Base-by-base conservation (phyloP, 768 basidiomycete species). In the Hericium erinaceus region DNA sequence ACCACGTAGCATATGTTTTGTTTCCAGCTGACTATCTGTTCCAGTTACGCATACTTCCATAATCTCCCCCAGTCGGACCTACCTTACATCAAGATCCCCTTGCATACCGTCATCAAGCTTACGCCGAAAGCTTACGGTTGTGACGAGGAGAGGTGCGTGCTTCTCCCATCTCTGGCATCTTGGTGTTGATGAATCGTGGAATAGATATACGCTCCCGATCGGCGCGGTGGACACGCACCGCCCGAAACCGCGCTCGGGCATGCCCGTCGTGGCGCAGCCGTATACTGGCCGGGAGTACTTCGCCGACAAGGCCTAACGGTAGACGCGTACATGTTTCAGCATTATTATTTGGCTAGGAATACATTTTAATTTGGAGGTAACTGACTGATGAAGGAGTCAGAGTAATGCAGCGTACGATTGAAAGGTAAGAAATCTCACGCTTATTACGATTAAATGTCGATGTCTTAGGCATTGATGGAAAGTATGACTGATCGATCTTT, bases 71-170 rank as follows among this genome's bases (percentile, higher is more conserved):
- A 97, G 70, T 90, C 80, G 22, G 94, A 98, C 67, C 78, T 99
- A 38, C 97, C 97, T 1, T 99, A 99, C 69, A 91, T 98, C 77
- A 95, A 95, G 75, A 94, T 98, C 49, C 94, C 94, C 0, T 72
- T 95, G 57, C 97, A 99, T 68, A 99, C 95, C 0, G 88, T 99
- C 39, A 97, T 99, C 71, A 98, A 98, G 73, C 79, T 99, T 49
- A 98, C 95, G 1, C 97, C 97, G 10, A 94, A 92, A 68, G 97
- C 97, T 1, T 99, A 98, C 69, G 97, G 97, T 40, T 98, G 95
- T 74, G 94, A 98, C 69, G 97, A 99, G 69, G 94, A 95, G 69
- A 80, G 95, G 89, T 87, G 57, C 50, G 75, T 54, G 57, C 16
- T 12, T 9, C 38, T 33, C 38, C 37, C 28, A 22, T 26, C 33